These are phyloP conservation scores for Dalbergia oliveri DNA, from an alignment of 306 rosid genomes.

Conservation along the genomic window DNA sequence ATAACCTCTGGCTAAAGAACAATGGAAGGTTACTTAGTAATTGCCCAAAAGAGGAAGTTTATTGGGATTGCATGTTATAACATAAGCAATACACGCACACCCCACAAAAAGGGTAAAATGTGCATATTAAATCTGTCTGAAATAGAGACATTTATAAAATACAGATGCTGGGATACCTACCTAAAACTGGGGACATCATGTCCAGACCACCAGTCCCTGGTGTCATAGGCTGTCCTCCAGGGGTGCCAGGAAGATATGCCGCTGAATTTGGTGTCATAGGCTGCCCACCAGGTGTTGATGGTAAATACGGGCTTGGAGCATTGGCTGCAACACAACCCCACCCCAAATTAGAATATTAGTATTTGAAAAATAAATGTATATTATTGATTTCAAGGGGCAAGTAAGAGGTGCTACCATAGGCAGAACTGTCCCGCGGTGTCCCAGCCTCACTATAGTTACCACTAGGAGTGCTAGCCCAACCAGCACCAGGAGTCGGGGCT, in stretches of 20 bases:
- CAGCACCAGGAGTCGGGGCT: conserved; percentile 99
- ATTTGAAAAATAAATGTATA: conserved; percentile 10
- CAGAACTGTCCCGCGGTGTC: conserved; percentile 84
- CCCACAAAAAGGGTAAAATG: background rate
- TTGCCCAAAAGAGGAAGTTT: background rate
- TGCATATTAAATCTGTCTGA: background rate
- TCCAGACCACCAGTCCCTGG: conserved; percentile 98
- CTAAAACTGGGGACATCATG: conserved; percentile 95
- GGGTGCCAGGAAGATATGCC: conserved; percentile 98
- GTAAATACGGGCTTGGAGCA: conserved; percentile 99
- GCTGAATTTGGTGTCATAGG: conserved; percentile 99
- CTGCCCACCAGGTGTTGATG: conserved; percentile 99
- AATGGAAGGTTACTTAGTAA: conserved; percentile 4
- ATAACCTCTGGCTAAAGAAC: too few species aligned
- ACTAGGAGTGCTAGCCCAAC: conserved; percentile 95
- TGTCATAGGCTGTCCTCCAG: conserved; percentile 99
- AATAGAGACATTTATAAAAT: conserved; percentile 1
- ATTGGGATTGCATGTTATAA: background rate
- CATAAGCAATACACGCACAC: conserved; percentile 8
- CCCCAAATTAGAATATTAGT: conserved; percentile 25
- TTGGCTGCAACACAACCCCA: conserved; percentile 67
- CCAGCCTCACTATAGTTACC: conserved; percentile 97
- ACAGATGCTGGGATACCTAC: conserved; percentile 44
- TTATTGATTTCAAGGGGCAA: conserved; percentile 3
- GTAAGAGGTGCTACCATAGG: conserved; percentile 64